Evolutionary conservation across 306 rosid species (phyloP).

Genomic region (Cucurbita pepo): DNA sequence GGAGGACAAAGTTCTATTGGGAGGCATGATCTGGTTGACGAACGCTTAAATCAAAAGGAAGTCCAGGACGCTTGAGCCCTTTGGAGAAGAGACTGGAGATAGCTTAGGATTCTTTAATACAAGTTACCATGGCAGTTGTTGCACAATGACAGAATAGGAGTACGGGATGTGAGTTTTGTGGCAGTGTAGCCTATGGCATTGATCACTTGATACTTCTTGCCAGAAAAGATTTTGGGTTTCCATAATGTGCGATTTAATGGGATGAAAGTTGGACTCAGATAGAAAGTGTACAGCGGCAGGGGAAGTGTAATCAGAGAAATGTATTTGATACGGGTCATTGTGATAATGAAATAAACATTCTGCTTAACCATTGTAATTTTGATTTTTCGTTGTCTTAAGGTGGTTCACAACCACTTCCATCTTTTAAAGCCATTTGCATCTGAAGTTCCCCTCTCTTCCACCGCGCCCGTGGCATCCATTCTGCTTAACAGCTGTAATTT

Average conservation of each 20-base stretch:
- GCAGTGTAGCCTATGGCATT: not conserved
- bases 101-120: not conserved
- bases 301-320: not conserved
- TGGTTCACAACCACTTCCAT: not conserved
- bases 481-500: not conserved
- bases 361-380: not conserved
- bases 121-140: not conserved
- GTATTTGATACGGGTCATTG: not conserved
- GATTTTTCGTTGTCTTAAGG: not conserved
- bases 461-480: not conserved
- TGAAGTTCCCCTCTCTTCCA: not conserved
- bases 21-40: slow-evolving; percentile 13
- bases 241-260: not conserved
- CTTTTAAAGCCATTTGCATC: not conserved
- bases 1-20: slow-evolving; percentile 19
- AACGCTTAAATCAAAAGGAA: slow-evolving; percentile 35
- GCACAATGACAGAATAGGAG: not conserved
- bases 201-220: not conserved
- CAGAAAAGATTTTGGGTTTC: not conserved
- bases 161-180: not conserved
- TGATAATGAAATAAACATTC: not conserved
- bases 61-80: slow-evolving; percentile 4
- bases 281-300: not conserved
- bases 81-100: not conserved
- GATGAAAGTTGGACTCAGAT: not conserved